A percentile compares a stretch with the other conserved stretches of the same genome.
These are phyloP conservation scores for Fremontodendron californicum DNA, from an alignment of 345 rosid genomes.

Conservation along the genomic window DNA sequence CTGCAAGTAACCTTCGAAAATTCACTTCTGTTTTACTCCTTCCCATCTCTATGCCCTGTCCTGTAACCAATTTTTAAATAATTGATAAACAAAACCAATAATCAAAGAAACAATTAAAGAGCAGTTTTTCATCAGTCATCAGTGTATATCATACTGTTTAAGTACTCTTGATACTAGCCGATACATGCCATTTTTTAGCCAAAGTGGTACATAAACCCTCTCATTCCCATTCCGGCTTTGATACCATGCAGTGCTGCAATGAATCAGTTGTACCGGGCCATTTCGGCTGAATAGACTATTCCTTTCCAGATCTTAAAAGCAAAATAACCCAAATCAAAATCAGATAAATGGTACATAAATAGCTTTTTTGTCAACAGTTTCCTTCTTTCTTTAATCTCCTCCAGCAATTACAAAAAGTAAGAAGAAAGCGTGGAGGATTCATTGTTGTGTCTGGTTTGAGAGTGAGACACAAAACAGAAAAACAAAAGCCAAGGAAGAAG, in stretches of 20 bases:
- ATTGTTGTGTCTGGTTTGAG: neutral
- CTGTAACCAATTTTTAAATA: neutral
- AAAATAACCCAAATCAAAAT: neutral
- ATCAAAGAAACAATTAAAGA: neutral
- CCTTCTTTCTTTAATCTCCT: neutral
- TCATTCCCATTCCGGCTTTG: neutral
- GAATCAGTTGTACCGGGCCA: neutral
- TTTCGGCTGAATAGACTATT: neutral
- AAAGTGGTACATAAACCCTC: neutral
- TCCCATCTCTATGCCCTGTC: slow-evolving; percentile 40
- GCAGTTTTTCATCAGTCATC: neutral
- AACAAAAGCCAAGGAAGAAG: neutral
- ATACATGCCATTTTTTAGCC: neutral
- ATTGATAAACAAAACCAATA: neutral
- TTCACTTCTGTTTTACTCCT: slow-evolving; percentile 76
- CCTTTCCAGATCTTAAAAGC: neutral
- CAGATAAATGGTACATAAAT: neutral
- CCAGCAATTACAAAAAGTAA: neutral
- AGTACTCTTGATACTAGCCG: neutral
- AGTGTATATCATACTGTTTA: neutral
- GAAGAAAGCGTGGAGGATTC: neutral
- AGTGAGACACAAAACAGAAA: neutral
- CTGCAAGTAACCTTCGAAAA: slow-evolving; percentile 63
- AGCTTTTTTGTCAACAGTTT: neutral
- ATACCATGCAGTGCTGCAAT: no score